Conservation (phyloP, 805 yeast genomes). For the Torulaspora microellipsoides region DNA sequence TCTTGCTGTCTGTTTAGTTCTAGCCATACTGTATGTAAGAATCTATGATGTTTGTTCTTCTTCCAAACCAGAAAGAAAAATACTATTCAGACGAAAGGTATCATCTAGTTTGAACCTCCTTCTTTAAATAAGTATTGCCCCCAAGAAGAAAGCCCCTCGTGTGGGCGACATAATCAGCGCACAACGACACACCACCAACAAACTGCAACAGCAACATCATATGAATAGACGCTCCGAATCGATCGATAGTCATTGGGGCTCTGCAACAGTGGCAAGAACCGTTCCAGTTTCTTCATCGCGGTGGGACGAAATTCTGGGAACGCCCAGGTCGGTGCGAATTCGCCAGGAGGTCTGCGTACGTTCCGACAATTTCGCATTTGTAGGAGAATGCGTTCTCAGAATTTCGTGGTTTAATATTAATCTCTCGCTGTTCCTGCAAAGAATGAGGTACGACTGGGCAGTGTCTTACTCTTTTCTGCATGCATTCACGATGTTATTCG, state of each 20-base stretch:
- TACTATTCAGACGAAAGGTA: neutral
- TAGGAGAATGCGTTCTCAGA: too few relatives aligned
- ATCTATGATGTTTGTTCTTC: neutral
- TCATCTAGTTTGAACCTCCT: neutral
- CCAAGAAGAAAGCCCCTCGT: too few relatives aligned
- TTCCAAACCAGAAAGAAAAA: neutral
- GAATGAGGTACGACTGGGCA: too few relatives aligned
- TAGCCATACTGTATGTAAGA: constrained; percentile 54
- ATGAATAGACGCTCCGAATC: neutral
- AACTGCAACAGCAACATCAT: neutral
- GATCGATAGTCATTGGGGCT: neutral
- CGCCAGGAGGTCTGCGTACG: constrained; percentile 10
- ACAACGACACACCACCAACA: too few relatives aligned
- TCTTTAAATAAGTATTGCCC: neutral
- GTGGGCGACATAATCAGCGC: too few relatives aligned
- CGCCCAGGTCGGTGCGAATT: constrained; percentile 18
- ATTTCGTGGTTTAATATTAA: too few relatives aligned
- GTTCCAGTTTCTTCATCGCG: constrained; percentile 5
- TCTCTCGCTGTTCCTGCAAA: too few relatives aligned
- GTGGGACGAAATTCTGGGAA: constrained; percentile 20
- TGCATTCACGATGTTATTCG: too few relatives aligned
- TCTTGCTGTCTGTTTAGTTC: constrained; percentile 94
- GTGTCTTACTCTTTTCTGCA: too few relatives aligned
- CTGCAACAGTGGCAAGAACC: neutral
- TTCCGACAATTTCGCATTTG: constrained; percentile 22